phyloP scores from a whole-genome alignment of 2,329 filamentous ascomycete genomes.

The Pyricularia sp. region DNA sequence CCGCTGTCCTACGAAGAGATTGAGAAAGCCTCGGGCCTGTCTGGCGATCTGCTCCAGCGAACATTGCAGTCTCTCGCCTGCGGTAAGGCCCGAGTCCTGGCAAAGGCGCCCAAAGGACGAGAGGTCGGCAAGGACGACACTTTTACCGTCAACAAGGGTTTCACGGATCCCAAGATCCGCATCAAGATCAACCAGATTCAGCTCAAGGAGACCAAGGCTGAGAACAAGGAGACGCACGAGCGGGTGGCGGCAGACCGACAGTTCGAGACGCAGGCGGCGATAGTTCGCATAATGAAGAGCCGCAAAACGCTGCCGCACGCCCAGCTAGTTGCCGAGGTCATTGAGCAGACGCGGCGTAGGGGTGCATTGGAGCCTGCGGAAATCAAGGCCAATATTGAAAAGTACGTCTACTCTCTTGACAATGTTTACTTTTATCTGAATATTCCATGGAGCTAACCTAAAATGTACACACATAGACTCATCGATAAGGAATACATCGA shows the following conservation, averaged over 20 bases:
- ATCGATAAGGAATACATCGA: slow-evolving; percentile 94
- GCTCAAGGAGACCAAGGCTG: slow-evolving; percentile 87
- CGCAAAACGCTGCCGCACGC: slow-evolving; percentile 77
- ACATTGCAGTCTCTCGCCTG: slow-evolving; percentile 94
- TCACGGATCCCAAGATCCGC: slow-evolving; percentile 73
- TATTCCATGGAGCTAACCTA: not conserved
- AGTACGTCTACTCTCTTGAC: slow-evolving; percentile 40
- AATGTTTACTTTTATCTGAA: too few species aligned
- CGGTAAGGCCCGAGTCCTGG: slow-evolving; percentile 74
- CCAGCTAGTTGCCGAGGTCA: slow-evolving; percentile 87
- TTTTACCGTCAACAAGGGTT: slow-evolving; percentile 72
- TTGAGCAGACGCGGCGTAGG: slow-evolving; percentile 77
- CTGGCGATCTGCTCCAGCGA: slow-evolving; percentile 70
- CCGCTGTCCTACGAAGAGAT: slow-evolving; percentile 66
- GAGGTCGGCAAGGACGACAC: slow-evolving; percentile 73
- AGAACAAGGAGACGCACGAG: slow-evolving; percentile 91
- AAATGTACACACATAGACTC: slow-evolving; percentile 40
- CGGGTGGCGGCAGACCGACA: slow-evolving; percentile 81
- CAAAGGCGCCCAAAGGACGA: slow-evolving; percentile 74
- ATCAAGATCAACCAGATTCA: slow-evolving; percentile 99
- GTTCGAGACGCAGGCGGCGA: slow-evolving; percentile 94
- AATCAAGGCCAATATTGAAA: slow-evolving; percentile 97
- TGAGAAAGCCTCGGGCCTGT: slow-evolving; percentile 61
- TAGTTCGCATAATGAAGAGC: slow-evolving; percentile 95
- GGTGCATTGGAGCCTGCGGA: slow-evolving; percentile 78